These are phyloP conservation scores for Neurospora sublineolata DNA, from an alignment of 495 filamentous ascomycete genomes.

Conservation along the genomic window DNA sequence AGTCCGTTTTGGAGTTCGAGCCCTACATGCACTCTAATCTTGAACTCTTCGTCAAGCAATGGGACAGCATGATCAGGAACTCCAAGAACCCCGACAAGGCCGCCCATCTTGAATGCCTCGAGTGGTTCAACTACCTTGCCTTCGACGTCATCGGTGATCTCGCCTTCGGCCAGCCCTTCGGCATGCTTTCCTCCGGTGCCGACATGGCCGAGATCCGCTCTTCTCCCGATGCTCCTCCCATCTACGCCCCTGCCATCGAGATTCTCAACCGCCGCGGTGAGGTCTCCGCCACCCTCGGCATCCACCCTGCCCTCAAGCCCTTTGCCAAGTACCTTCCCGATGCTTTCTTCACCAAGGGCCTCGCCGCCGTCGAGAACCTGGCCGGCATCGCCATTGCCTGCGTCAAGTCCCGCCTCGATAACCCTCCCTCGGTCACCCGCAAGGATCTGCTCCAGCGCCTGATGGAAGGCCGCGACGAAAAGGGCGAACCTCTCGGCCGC, in stretches of 20 bases:
- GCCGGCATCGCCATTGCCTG: slow-evolving; percentile 71
- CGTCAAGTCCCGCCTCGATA: slow-evolving; percentile 59
- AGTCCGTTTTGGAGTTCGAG: slow-evolving; percentile 75
- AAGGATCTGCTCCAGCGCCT: slow-evolving; percentile 73
- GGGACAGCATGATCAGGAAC: slow-evolving; percentile 43
- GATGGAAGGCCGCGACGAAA: slow-evolving; percentile 78
- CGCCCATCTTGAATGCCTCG: slow-evolving; percentile 60
- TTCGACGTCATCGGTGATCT: slow-evolving; percentile 87
- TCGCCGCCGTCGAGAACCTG: slow-evolving; percentile 52
- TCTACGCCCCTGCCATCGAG: slow-evolving; percentile 55
- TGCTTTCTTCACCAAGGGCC: slow-evolving; percentile 53
- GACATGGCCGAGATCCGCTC: slow-evolving; percentile 46
- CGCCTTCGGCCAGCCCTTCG: slow-evolving; percentile 46
- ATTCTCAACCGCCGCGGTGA: slow-evolving; percentile 61
- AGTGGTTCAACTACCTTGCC: slow-evolving; percentile 92
- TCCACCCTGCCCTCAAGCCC: slow-evolving; percentile 47
- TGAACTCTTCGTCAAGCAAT: slow-evolving; percentile 59
- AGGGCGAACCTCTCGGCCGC: slow-evolving; percentile 58
- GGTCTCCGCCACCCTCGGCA: slow-evolving; percentile 53
- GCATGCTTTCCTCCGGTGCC: slow-evolving; percentile 49
- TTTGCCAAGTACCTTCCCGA: slow-evolving; percentile 56
- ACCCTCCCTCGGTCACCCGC: slow-evolving; percentile 49
- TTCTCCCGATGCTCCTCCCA: slow-evolving; percentile 39
- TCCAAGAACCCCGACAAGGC: slow-evolving; percentile 17
- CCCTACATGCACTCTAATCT: slow-evolving; percentile 79